Percentiles rank a stretch among this genome's conserved stretches.
phyloP scores from a whole-genome alignment of 495 filamentous ascomycete species.

The Trichoderma erinaceum region DNA sequence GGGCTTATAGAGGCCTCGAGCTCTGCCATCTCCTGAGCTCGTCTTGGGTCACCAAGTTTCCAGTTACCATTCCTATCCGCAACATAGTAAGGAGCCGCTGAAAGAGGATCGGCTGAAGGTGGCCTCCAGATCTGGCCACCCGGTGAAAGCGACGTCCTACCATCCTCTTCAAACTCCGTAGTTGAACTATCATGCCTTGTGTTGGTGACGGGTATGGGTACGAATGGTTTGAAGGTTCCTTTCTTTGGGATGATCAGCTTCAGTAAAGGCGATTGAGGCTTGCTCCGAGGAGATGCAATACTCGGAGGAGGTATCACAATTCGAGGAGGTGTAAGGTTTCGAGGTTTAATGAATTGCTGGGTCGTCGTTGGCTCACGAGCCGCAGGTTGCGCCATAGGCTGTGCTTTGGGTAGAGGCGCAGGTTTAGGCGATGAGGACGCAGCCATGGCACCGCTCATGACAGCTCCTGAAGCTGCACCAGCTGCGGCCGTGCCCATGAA shows the following conservation, averaged over 20 bases:
- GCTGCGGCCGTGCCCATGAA: background rate
- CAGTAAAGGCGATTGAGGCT: slow-evolving; percentile 5
- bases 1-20: slow-evolving; percentile 10
- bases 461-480: background rate
- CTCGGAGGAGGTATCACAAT: background rate
- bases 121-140: slow-evolving; percentile 34
- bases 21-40: slow-evolving; percentile 19
- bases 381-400: background rate
- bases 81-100: slow-evolving; percentile 35
- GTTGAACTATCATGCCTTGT: slow-evolving; percentile 34
- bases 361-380: background rate
- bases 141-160: slow-evolving; percentile 22
- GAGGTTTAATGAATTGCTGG: background rate
- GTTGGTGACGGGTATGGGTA: background rate
- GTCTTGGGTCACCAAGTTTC: slow-evolving; percentile 29
- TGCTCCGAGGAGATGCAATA: slow-evolving; percentile 24
- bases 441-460: slow-evolving; percentile 2
- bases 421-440: background rate
- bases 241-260: slow-evolving; percentile 12
- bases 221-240: slow-evolving; percentile 1
- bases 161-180: slow-evolving; percentile 45
- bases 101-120: slow-evolving; percentile 28
- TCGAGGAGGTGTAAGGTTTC: background rate
- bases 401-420: background rate
- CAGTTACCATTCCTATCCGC: slow-evolving; percentile 43